These are phyloP conservation scores for Leptographium flavum DNA, from an alignment of 2,329 filamentous ascomycete genomes.

Conservation along the genomic window DNA sequence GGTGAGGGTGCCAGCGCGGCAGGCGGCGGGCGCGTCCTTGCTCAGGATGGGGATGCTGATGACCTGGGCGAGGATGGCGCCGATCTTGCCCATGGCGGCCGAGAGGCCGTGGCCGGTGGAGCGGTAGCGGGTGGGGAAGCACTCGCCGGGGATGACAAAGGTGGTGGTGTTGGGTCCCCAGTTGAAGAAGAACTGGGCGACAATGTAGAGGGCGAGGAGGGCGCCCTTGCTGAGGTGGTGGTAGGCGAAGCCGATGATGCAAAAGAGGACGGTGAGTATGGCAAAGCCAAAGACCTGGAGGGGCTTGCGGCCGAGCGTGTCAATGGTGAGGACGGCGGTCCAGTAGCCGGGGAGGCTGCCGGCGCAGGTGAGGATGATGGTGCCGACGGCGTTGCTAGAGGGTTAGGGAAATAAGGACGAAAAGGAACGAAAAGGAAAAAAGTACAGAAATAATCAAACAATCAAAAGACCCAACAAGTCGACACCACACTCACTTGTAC, in stretches of 20 bases:
- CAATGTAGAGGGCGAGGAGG: slow-evolving; percentile 46
- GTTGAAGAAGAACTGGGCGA: slow-evolving; percentile 54
- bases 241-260: slow-evolving; percentile 47
- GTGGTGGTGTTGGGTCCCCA: slow-evolving; percentile 53
- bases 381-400: slow-evolving; percentile 49
- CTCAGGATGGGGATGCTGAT: slow-evolving; percentile 49
- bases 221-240: slow-evolving; percentile 29
- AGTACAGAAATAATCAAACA: no score
- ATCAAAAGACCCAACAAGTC: no score
- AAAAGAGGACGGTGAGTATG: slow-evolving; percentile 46
- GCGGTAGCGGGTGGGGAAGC: slow-evolving; percentile 49
- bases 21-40: slow-evolving; percentile 35
- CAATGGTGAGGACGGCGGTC: slow-evolving; percentile 58
- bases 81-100: slow-evolving; percentile 52
- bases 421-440: not conserved
- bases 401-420: not conserved
- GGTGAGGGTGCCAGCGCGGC: slow-evolving; percentile 27
- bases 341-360: slow-evolving; percentile 71
- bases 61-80: slow-evolving; percentile 52
- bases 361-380: slow-evolving; percentile 63
- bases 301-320: slow-evolving; percentile 63
- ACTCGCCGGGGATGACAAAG: slow-evolving; percentile 50
- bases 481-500: slow-evolving; percentile 35
- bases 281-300: slow-evolving; percentile 54
- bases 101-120: slow-evolving; percentile 50